Evolutionary conservation across 805 yeast genomes (phyloP), one percentile per base, ranked within the genome.

Genomic region (Cyberlindnera euphorbiiphila): DNA sequence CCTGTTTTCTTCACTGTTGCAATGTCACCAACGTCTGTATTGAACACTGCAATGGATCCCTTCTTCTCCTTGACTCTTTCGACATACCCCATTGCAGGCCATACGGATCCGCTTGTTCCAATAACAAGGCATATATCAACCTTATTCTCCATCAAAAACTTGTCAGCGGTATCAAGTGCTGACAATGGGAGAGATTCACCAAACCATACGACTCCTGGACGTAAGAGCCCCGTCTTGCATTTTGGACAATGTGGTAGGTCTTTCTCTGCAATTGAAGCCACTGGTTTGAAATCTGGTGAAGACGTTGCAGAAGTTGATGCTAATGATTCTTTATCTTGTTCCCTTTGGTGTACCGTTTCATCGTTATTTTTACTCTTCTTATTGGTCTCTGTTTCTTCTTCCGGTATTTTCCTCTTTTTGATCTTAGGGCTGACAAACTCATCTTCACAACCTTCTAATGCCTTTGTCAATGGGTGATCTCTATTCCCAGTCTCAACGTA

Each of bases 171-270:
- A 43, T 78, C 80, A 40, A 88, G 72, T 10, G 69, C 71, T 32
- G 62, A 62, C 37, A 85, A 58, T 0, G 95, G 86, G 30, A 88
- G 62, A 12, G 87, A 71, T 59, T 88, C 97, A n/a, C 96, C 96
- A 61, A 83, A 86, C 96, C 96, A 88, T 6, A 87, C 89, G 4
- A 88, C 94, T 0, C 93, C 95, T 0, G 97, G 97, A 16, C 96
- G 66, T 41, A 88, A 61, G 10, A 83, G 55, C 0, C 80, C 81
- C 5, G 67, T 69, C n/a, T 65, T 55, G 55, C 97, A 88, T 9
- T 62, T 62, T 0, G 96, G 95, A 56, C 97, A 88, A 26, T 60
- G 71, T 1, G 96, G 96, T 9, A 86, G 66, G 2, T 76, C 76
- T 1, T 59, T 53, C 32, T 62, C 72, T 4, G 67, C 61, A 1